Evolutionary conservation across 495 filamentous ascomycete species (phyloP).

Genomic region (Neurospora sp.): DNA sequence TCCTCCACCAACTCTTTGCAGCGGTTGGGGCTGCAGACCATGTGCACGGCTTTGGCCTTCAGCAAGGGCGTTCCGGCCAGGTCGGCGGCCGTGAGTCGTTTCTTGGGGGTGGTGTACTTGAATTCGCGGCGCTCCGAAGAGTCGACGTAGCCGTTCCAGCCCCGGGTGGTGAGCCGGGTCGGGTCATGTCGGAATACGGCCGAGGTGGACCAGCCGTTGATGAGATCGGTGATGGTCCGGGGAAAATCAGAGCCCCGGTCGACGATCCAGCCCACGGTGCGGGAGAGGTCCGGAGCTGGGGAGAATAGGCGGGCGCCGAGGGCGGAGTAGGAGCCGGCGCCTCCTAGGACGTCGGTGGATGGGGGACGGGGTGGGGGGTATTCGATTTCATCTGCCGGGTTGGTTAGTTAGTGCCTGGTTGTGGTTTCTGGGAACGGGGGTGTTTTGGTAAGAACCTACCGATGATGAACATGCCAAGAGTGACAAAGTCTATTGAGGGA

Average conservation of each 20-base stretch:
- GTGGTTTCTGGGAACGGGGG: background rate
- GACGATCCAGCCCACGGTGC: slow-evolving; percentile 74
- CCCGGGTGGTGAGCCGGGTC: slow-evolving; percentile 68
- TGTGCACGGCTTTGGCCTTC: slow-evolving; percentile 66
- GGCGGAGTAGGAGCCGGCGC: slow-evolving; percentile 76
- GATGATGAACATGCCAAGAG: slow-evolving; percentile 93
- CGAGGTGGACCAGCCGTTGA: slow-evolving; percentile 64
- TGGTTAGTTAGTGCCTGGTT: slow-evolving; percentile 7
- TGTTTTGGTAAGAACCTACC: slow-evolving; percentile 40
- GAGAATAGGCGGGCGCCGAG: slow-evolving; percentile 84
- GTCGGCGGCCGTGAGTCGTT: slow-evolving; percentile 50
- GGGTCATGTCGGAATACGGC: slow-evolving; percentile 56
- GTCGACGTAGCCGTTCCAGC: slow-evolving; percentile 75
- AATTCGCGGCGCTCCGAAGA: slow-evolving; percentile 53
- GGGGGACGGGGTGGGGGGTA: slow-evolving; percentile 52
- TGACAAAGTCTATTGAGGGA: slow-evolving; percentile 60
- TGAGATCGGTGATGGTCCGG: slow-evolving; percentile 43
- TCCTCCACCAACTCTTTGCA: slow-evolving; percentile 61
- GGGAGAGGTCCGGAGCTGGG: slow-evolving; percentile 42
- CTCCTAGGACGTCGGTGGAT: slow-evolving; percentile 66
- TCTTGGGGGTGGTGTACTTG: slow-evolving; percentile 78
- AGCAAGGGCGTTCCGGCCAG: slow-evolving; percentile 43
- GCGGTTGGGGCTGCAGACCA: slow-evolving; percentile 74
- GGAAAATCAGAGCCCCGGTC: slow-evolving; percentile 88
- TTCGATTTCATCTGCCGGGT: slow-evolving; percentile 74